These are phyloP conservation scores for Naganishia sp. DNA, from an alignment of 1,284 basidiomycete genomes.

Conservation along the genomic window DNA sequence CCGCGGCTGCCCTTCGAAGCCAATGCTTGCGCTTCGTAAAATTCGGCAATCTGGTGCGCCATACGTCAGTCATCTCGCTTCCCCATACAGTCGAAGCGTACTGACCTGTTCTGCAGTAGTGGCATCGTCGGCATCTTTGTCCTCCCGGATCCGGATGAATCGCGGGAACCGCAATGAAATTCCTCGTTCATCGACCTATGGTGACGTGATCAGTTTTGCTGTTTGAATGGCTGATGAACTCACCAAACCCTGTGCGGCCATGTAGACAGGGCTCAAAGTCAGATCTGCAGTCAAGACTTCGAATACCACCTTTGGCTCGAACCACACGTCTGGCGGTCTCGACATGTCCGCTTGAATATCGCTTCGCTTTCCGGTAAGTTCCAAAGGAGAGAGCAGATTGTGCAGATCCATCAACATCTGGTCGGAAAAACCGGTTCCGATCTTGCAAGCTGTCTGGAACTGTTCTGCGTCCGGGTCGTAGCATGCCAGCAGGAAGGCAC, in stretches of 20 bases:
- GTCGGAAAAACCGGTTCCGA: conserved; percentile 97
- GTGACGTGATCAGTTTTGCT: conserved; percentile 19
- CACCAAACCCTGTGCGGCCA: conserved; percentile 92
- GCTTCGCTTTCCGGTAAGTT: conserved; percentile 68
- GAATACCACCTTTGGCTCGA: conserved; percentile 94
- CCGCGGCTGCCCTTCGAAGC: conserved; percentile 66
- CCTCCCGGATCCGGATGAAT: conserved; percentile 87
- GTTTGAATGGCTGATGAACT: conserved; percentile 46
- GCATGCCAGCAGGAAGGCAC: conserved; percentile 91
- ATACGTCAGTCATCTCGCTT: too few relatives aligned
- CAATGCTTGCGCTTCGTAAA: conserved; percentile 87
- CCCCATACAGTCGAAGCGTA: neutral
- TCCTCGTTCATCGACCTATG: conserved; percentile 80
- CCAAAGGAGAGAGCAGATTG: conserved; percentile 75
- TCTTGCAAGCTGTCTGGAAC: conserved; percentile 97
- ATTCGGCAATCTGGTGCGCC: conserved; percentile 79
- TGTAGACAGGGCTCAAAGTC: conserved; percentile 88
- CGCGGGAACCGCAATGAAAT: conserved; percentile 95
- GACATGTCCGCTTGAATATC: conserved; percentile 83
- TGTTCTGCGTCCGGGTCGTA: conserved; percentile 88
- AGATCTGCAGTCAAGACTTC: conserved; percentile 97
- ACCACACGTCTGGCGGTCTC: conserved; percentile 85
- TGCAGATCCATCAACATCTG: conserved; percentile 82
- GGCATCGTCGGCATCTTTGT: conserved; percentile 87
- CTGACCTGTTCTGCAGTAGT: conserved; percentile 86